phyloP scores from a whole-genome alignment of 2,329 filamentous ascomycete species.

The Scedosporium apiospermum region DNA sequence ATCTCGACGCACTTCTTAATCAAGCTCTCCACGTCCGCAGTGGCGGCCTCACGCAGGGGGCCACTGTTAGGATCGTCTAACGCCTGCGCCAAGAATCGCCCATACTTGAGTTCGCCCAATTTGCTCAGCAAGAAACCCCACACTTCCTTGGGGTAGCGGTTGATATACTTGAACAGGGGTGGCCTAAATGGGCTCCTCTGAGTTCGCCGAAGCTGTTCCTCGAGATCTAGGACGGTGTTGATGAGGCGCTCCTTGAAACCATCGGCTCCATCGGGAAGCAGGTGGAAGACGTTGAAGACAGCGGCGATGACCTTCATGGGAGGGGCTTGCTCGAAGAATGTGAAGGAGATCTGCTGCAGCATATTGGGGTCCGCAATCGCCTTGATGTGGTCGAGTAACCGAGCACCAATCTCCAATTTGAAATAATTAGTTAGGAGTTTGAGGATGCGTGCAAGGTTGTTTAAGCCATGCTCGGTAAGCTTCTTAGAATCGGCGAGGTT shows the following conservation, averaged over 20 bases:
- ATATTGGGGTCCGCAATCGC: constrained; percentile 72
- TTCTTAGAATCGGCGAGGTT: constrained; percentile 92
- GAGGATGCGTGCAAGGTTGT: constrained; percentile 81
- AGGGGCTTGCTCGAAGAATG: constrained; percentile 82
- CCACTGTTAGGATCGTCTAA: constrained; percentile 66
- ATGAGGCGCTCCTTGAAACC: constrained; percentile 86
- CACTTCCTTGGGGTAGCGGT: constrained; percentile 82
- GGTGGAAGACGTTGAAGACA: constrained; percentile 93
- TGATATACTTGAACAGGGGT: constrained; percentile 86
- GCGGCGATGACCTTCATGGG: constrained; percentile 93
- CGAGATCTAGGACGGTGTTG: constrained; percentile 80
- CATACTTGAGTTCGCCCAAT: constrained; percentile 77
- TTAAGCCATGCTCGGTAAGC: constrained; percentile 77
- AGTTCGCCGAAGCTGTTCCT: constrained; percentile 75
- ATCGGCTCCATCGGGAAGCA: constrained; percentile 83
- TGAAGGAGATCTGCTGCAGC: constrained; percentile 87
- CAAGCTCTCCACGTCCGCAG: constrained; percentile 63
- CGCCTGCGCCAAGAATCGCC: constrained; percentile 83
- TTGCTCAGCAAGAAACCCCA: constrained; percentile 72
- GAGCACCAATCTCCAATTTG: constrained; percentile 92
- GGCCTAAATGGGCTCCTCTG: constrained; percentile 85
- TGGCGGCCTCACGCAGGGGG: constrained; percentile 64
- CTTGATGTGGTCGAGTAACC: constrained; percentile 90
- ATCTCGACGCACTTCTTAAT: constrained; percentile 57
- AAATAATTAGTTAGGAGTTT: constrained; percentile 96